Evolutionary conservation across 345 rosid genomes (phyloP), one percentile per base, ranked within the genome.

Genomic region (Microcos paniculata): DNA sequence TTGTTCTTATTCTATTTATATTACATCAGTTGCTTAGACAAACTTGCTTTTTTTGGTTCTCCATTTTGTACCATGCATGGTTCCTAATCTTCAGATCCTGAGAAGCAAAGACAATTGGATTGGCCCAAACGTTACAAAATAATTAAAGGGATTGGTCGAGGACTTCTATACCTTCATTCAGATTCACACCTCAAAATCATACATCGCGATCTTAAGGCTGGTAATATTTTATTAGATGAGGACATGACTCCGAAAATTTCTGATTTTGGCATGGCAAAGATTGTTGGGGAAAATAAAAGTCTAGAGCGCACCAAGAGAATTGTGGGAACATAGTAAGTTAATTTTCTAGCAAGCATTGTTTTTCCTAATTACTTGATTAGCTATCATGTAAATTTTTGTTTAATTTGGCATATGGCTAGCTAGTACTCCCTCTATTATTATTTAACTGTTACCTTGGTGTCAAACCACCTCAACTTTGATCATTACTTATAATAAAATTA

Each of bases 241-340:
- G 57, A 69, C 18, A 24, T 79, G 83, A 79, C 68, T 11, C 79
- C 80, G 9, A 82, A 77, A 73, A 79, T 79, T 21, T 76, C 81
- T 6, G 85, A 82, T 58, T 85, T 85, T 62, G 83, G 86, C 4
- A 73, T 81, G 79, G 86, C 86, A 10, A 83, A 76, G 40, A 80
- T 84, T 5, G 78, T 84, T 48, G 52, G 69, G 21, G 82, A 53
- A 43, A 71, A 77, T 13, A 49, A 58, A 56, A 74, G 74, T 33
- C 71, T 66, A 21, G 78, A 58, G 8, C 73, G 68, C 28, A 83
- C 89, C 0, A 62, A 49, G 26, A 76, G 80, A 70, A 74, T 86
- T 11, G 84, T 82, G 0, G 84, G 87, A 33, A 84, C 89, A 28
- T 77, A 70, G 89, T 84, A 80, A 76, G 58, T 68, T 21, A 15